Evolutionary conservation across 2,329 filamentous ascomycete genomes (phyloP).

Genomic region (Ambrosiella beaveri): DNA sequence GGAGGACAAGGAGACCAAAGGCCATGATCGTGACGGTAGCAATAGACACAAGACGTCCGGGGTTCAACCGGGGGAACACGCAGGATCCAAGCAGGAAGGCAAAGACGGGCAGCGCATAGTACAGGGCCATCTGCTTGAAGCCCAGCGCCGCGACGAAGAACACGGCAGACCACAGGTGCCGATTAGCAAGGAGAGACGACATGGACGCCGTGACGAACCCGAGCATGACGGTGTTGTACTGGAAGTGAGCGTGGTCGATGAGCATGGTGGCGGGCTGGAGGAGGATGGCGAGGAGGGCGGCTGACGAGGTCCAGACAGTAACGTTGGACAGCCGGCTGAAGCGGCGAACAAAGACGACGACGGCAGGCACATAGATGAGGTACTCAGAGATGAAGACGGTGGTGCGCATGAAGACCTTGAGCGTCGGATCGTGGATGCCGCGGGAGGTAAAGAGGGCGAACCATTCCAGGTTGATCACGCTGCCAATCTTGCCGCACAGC

Average conservation of each 20-base stretch:
- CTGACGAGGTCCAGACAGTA: conserved; percentile 62
- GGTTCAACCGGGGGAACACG: conserved; percentile 53
- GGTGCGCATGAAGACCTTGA: conserved; percentile 93
- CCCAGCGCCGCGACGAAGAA: conserved; percentile 90
- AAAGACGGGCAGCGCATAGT: conserved; percentile 88
- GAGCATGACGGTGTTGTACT: conserved; percentile 98
- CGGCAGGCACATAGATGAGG: conserved; percentile 69
- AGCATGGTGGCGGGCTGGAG: conserved; percentile 85
- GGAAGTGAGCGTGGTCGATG: conserved; percentile 89
- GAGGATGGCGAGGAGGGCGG: conserved; percentile 75
- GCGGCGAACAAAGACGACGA: conserved; percentile 69
- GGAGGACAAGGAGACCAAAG: conserved; percentile 59
- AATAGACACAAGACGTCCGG: conserved; percentile 55
- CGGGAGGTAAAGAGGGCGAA: conserved; percentile 73
- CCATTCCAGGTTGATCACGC: conserved; percentile 64
- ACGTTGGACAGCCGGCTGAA: conserved; percentile 62
- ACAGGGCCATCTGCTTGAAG: conserved; percentile 98
- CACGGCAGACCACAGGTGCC: conserved; percentile 73
- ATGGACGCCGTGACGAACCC: conserved; percentile 74
- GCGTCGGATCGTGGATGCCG: conserved; percentile 55
- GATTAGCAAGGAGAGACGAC: conserved; percentile 72
- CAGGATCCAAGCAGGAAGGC: conserved; percentile 80
- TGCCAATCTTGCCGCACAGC: conserved; percentile 75
- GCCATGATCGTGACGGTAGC: conserved; percentile 53
- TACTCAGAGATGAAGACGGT: conserved; percentile 87